Conservation (phyloP, 2,329 filamentous ascomycete species). For the Knoxdaviesia capensis region DNA sequence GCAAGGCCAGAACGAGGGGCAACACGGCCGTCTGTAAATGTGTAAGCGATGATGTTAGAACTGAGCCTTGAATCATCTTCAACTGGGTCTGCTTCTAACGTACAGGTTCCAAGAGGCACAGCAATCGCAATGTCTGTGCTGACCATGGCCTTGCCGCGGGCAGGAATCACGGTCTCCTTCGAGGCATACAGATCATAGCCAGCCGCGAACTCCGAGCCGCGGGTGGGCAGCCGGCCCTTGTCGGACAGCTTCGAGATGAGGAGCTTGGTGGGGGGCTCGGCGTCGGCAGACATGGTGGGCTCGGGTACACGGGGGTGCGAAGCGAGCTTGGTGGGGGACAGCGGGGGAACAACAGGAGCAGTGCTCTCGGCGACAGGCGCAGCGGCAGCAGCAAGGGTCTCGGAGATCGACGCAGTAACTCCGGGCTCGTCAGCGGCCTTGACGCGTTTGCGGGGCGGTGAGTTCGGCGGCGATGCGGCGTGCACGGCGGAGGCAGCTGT, state of each 20-base stretch:
- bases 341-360: no score
- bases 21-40: slow-evolving; percentile 54
- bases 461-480: slow-evolving; percentile 13
- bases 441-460: slow-evolving; percentile 62
- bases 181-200: slow-evolving; percentile 87
- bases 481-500: no score
- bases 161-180: slow-evolving; percentile 53
- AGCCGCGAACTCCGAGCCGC: slow-evolving; percentile 74
- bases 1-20: slow-evolving; percentile 84
- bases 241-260: slow-evolving; percentile 56
- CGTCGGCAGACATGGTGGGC: no score
- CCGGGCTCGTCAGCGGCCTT: slow-evolving; percentile 27
- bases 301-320: no score
- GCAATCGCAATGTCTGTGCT: slow-evolving; percentile 85
- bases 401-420: no score
- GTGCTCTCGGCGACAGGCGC: no score
- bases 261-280: no score
- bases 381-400: no score
- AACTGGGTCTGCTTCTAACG: slow-evolving; percentile 12
- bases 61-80: neutral
- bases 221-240: slow-evolving; percentile 63
- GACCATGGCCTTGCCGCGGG: slow-evolving; percentile 67
- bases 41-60: neutral
- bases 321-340: no score
- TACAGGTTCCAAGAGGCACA: slow-evolving; percentile 78